Percentiles rank a stretch among this genome's conserved stretches.
These are phyloP conservation scores for Asterophora parasitica DNA, from an alignment of 768 basidiomycete genomes.

Conservation along the genomic window DNA sequence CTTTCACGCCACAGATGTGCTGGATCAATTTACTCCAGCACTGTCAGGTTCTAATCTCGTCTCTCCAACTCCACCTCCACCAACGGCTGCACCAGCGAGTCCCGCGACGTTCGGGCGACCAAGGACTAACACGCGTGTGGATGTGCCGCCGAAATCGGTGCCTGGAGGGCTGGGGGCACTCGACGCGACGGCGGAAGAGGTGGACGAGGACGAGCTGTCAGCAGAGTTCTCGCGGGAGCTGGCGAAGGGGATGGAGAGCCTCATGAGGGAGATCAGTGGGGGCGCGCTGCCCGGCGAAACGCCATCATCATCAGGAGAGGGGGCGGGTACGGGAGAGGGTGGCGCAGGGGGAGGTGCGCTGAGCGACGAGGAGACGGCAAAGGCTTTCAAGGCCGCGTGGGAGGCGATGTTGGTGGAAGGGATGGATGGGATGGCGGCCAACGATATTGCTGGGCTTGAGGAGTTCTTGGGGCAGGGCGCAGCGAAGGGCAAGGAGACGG, in stretches of 20 bases:
- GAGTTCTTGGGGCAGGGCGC: constrained; percentile 16
- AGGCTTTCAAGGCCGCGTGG: constrained; percentile 56
- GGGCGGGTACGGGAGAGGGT: constrained; percentile 18
- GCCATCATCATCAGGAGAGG: not conserved
- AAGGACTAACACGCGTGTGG: constrained; percentile 46
- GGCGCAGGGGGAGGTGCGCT: constrained; percentile 17
- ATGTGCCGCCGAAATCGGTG: constrained; percentile 32
- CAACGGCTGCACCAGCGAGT: constrained; percentile 26
- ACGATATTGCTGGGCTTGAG: constrained; percentile 16
- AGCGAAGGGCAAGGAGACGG: not conserved
- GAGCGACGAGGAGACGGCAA: constrained; percentile 27
- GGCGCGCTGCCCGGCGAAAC: constrained; percentile 14
- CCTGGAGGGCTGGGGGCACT: constrained; percentile 30
- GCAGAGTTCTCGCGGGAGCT: constrained; percentile 43
- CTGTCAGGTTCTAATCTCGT: constrained; percentile 7
- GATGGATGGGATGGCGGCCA: constrained; percentile 40
- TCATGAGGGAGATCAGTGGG: constrained; percentile 43
- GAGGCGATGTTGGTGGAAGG: constrained; percentile 66
- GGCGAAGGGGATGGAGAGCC: constrained; percentile 44
- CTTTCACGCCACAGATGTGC: constrained; percentile 40
- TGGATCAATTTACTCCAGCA: constrained; percentile 36
- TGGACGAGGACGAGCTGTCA: constrained; percentile 36
- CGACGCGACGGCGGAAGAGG: constrained; percentile 23
- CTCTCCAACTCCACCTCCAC: constrained; percentile 29
- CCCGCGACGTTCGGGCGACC: constrained; percentile 33